These are phyloP conservation scores for Podaxis sp. DNA, from an alignment of 768 basidiomycete genomes.

Conservation along the genomic window DNA sequence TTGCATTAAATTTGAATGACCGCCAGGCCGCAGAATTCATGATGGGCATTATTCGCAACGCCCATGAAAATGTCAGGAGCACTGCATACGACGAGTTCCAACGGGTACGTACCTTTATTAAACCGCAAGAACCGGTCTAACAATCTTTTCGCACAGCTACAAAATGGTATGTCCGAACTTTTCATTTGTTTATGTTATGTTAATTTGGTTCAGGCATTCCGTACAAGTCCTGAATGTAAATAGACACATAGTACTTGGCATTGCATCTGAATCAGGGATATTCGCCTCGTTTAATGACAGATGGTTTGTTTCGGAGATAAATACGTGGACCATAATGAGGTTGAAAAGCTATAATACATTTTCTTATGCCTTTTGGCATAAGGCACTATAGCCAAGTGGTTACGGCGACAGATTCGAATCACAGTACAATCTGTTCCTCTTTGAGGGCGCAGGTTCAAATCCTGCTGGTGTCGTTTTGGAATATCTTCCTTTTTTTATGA, in stretches of 20 bases:
- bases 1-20: constrained; percentile 79
- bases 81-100: constrained; percentile 97
- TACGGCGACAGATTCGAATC: constrained; percentile 73
- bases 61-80: constrained; percentile 92
- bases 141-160: constrained; percentile 22
- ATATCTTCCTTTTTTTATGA: not conserved
- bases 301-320: too few species aligned
- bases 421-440: constrained; percentile 23
- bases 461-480: constrained; percentile 30
- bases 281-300: too few species aligned
- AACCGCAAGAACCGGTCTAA: constrained; percentile 37
- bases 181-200: not conserved
- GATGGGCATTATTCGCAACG: constrained; percentile 85
- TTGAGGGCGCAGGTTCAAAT: constrained; percentile 36
- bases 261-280: too few species aligned
- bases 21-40: constrained; percentile 93
- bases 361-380: not conserved
- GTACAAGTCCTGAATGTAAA: constrained; percentile 33
- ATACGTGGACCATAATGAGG: too few species aligned
- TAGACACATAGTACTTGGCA: not conserved
- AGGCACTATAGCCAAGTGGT: constrained; percentile 70
- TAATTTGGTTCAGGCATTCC: constrained; percentile 35
- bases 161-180: constrained; percentile 16
- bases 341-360: too few species aligned
- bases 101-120: constrained; percentile 41